Percentiles rank a stretch among this genome's conserved stretches.
phyloP scores from a whole-genome alignment of 2,329 filamentous ascomycete species.

The Nemania serpens region DNA sequence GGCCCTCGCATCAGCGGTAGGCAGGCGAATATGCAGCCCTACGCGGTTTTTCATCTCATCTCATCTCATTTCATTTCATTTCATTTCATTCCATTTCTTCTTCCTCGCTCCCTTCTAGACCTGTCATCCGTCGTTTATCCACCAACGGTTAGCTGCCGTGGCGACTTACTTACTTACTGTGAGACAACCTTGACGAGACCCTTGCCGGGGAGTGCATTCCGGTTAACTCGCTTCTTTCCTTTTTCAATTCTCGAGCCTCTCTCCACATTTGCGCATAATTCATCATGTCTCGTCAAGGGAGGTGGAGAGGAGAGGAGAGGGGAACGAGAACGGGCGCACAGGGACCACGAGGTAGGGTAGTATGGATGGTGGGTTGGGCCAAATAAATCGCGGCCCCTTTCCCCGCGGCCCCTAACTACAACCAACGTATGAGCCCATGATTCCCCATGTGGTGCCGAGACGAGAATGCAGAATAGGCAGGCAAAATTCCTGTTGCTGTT shows the following conservation, averaged over 20 bases:
- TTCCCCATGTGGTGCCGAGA: background rate
- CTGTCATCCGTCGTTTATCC: background rate
- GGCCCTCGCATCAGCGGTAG: constrained; percentile 20
- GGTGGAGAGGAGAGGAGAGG: background rate
- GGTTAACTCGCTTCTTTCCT: background rate
- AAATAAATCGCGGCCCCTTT: no score
- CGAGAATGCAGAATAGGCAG: background rate
- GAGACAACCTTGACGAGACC: background rate
- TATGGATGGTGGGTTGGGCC: no score
- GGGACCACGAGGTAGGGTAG: no score
- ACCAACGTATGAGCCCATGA: no score
- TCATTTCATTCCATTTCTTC: background rate
- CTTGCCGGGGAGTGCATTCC: background rate
- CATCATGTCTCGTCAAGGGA: background rate
- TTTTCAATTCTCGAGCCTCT: background rate
- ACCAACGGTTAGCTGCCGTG: constrained; percentile 1
- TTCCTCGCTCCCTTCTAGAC: background rate
- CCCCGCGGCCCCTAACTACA: no score
- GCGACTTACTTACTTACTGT: background rate
- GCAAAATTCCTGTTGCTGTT: no score
- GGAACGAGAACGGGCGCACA: background rate
- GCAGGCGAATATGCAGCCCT: constrained; percentile 27
- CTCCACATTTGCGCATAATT: background rate
- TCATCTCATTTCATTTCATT: no score
- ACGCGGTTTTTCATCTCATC: background rate